Conservation (phyloP, 2,329 filamentous ascomycete species). For the Lojkania enalia region DNA sequence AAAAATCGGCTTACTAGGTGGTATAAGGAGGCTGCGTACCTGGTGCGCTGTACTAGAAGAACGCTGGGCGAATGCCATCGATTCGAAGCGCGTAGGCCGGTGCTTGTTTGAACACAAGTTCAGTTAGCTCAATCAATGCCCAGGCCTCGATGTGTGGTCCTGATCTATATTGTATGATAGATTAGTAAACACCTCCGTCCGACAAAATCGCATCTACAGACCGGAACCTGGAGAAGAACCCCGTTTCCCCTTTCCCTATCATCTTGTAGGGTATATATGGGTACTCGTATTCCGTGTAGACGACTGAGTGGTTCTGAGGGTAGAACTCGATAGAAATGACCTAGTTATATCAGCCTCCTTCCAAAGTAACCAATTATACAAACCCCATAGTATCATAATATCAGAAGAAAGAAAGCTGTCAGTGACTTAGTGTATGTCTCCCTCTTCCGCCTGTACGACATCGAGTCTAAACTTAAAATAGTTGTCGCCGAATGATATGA, state of each 20-base stretch:
- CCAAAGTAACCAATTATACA: too few species aligned
- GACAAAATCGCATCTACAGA: constrained; percentile 8
- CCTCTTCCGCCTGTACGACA: constrained; percentile 39
- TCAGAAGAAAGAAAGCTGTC: neutral
- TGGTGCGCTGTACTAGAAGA: constrained; percentile 52
- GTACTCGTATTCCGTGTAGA: constrained; percentile 33
- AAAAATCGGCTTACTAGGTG: too few species aligned
- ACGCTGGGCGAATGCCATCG: constrained; percentile 24
- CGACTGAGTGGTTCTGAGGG: constrained; percentile 44
- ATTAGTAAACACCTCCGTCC: constrained; percentile 13
- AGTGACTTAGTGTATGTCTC: constrained; percentile 36
- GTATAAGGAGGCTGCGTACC: too few species aligned
- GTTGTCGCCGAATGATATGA: constrained; percentile 43
- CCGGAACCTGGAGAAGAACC: constrained; percentile 19
- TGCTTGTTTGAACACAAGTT: too few species aligned
- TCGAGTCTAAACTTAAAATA: constrained; percentile 46
- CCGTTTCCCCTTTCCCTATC: constrained; percentile 6
- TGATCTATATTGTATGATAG: neutral
- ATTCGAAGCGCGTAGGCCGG: constrained; percentile 18
- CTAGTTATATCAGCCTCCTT: too few species aligned
- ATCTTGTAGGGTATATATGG: constrained; percentile 37
- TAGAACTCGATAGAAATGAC: constrained; percentile 41
- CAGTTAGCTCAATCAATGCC: too few species aligned
- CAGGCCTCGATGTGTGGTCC: neutral
- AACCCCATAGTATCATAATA: neutral